These are phyloP conservation scores for Sporobolomyces pararoseus DNA, from an alignment of 768 basidiomycete genomes.

Conservation along the genomic window DNA sequence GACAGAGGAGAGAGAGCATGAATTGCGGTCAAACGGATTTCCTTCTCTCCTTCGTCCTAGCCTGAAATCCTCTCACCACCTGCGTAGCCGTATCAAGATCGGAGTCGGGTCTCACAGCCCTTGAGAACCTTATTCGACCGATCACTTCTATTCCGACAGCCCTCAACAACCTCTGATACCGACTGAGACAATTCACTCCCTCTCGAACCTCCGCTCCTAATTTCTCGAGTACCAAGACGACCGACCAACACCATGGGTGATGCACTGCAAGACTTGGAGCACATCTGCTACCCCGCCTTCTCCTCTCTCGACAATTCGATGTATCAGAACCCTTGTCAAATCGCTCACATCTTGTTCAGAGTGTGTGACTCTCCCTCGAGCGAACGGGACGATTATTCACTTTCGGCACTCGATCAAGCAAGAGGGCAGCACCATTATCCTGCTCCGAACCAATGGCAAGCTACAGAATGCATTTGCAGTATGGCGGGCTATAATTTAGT, in stretches of 20 bases:
- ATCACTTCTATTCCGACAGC: not conserved
- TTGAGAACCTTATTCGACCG: not conserved
- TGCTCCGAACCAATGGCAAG: not conserved
- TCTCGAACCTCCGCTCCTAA: not conserved
- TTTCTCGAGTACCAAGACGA: too few species aligned
- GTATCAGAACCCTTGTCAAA: slow-evolving; percentile 49
- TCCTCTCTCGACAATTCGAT: slow-evolving; percentile 45
- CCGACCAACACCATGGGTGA: not conserved
- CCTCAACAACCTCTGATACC: not conserved
- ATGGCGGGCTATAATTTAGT: slow-evolving; percentile 40
- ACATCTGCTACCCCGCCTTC: slow-evolving; percentile 19
- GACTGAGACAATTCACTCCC: not conserved
- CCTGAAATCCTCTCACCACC: too few species aligned
- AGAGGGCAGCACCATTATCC: slow-evolving; percentile 12
- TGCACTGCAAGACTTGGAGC: not conserved
- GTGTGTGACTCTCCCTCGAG: not conserved
- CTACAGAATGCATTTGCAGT: not conserved
- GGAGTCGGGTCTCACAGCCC: not conserved
- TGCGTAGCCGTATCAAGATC: too few species aligned
- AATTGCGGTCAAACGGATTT: not conserved
- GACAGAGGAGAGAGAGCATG: not conserved
- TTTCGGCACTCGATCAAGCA: slow-evolving; percentile 6
- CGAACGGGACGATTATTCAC: slow-evolving; percentile 5
- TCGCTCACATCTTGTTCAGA: slow-evolving; percentile 28
- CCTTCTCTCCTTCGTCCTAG: not conserved